Evolutionary conservation across 176 grass and related monocot species (phyloP), one percentile per base, ranked within the genome.

Genomic region (Oryza australiensis): DNA sequence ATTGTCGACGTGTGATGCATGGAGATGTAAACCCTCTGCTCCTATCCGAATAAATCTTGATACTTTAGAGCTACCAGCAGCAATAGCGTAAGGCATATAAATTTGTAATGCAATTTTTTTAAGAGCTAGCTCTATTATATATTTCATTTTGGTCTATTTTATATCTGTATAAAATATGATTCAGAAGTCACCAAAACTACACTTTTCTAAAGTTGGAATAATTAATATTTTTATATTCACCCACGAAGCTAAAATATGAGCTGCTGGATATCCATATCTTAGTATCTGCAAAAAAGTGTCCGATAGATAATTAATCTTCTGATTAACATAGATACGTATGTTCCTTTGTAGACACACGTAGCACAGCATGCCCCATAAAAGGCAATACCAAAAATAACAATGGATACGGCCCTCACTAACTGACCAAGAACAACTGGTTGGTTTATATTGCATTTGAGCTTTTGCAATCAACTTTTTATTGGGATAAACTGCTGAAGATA

Each of bases 381-480:
- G 51, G 46, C 30, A 64, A 69, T n/a, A 38, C 70, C 73, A 32
- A 24, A 59, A 59, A 45, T 80, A 86, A 26, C 64, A 46, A 35
- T 9, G 7, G 23, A 18, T 65, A 59, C 62, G 3, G 5, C 32
- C 74, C 77, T 26, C 65, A 85, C 65, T 63, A 45, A 43, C 46
- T 42, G 0, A 29, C 55, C 26, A 48, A 7, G 74, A 60, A 80
- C 84, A 86, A 73, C 43, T 86, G 35, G 26, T 5, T 69, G 77
- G 77, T 32, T 32, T 80, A 32, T 23, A 3, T 66, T 57, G 40
- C 27, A 71, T 30, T 27, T 48, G 72, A 85, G 43, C 65, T 77
- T 77, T 62, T 32, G 26, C 34, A 69, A 62, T 7, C 9, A 53
- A n/a, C 62, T 67, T 85, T 70, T 32, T 9, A 26, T 60, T 59